Base-by-base conservation (phyloP, 352 stramenopile genomes). In the Lagenidium giganteum region DNA sequence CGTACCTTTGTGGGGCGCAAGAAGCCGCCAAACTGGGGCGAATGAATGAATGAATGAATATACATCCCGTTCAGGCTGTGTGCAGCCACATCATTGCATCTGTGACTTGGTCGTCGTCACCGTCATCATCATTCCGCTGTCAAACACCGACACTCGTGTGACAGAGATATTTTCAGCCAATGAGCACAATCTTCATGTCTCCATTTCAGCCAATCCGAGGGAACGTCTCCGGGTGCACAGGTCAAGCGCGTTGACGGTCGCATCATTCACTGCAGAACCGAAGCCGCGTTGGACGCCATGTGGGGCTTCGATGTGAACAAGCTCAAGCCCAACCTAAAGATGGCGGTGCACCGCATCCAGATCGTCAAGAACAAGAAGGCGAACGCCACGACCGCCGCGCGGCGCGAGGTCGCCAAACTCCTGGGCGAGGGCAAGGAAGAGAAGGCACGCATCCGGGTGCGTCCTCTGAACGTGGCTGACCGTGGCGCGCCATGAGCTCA, bases 291-390 rank as follows among this genome's bases (percentile, higher is more conserved):
- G n/a, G n/a, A n/a, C n/a, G n/a, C n/a, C n/a, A 93, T 95, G 78
- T 93, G 93, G 46, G 81, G 82, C 45, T 96, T 95, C 57, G 89
- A 93, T 47, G 73, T 89, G 51, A 92, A 94, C 48, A 96, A 95
- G 70, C 80, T 94, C 51, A 96, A 96, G 72, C 77, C 85, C 14
- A 92, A 90, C 58, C 76, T 96, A 33, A 95, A 95, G 71, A 96
- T 96, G 87, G 83, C 83, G n/a, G 72, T 95, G 45, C 72, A 93
- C 37, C 83, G 87, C 50, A 95, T 96, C 51, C 70, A 76, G 40
- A 93, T 96, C 45, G 58, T 92, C 44, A 95, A 93, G 67, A 96
- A 95, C 67, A 96, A 96, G 66, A 95, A 94, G 62, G 76, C 77
- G 7, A 87, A 91, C 53, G 64, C 71, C 21, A 83, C 80, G 14